phyloP scores from a whole-genome alignment of 257 asterid genomes.

The Asclepias syriaca region DNA sequence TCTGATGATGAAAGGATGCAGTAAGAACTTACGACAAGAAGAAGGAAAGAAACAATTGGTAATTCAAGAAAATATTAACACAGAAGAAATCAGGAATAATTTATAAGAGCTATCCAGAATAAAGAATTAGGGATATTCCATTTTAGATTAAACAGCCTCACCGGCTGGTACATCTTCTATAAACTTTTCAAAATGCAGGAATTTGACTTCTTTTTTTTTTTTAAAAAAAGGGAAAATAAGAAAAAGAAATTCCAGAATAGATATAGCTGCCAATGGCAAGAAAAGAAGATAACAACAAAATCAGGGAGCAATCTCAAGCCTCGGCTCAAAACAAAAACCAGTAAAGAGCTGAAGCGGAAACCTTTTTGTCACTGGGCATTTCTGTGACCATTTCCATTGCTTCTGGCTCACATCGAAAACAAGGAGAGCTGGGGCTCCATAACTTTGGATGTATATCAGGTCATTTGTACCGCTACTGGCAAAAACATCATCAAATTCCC shows the following conservation, averaged over 20 bases:
- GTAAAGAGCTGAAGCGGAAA: constrained; percentile 94
- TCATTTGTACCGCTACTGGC: constrained; percentile 89
- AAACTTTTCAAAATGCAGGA: constrained; percentile 26
- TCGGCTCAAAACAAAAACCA: constrained; percentile 93
- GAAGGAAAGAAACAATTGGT: background rate
- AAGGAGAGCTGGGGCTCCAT: constrained; percentile 80
- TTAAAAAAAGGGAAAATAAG: background rate
- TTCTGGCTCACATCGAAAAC: constrained; percentile 53
- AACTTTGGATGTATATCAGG: constrained; percentile 82
- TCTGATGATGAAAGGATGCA: background rate
- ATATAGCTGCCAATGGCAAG: background rate
- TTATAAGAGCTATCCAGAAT: background rate
- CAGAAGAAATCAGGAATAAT: background rate
- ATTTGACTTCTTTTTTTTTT: background rate
- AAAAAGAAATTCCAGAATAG: constrained; percentile 11
- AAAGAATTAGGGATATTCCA: constrained; percentile 28
- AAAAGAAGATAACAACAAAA: constrained; percentile 4
- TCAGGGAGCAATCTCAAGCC: constrained; percentile 70
- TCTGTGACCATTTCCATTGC: constrained; percentile 91
- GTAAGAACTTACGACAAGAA: background rate
- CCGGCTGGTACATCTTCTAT: constrained; percentile 25
- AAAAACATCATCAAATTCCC: constrained; percentile 91
- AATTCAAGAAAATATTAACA: background rate
- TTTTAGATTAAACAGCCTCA: constrained; percentile 24
- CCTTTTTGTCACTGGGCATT: constrained; percentile 77